Percentiles rank a stretch among this genome's conserved stretches.
Conservation (phyloP, 2,329 filamentous ascomycete genomes). For the Neonectria coccinea region DNA sequence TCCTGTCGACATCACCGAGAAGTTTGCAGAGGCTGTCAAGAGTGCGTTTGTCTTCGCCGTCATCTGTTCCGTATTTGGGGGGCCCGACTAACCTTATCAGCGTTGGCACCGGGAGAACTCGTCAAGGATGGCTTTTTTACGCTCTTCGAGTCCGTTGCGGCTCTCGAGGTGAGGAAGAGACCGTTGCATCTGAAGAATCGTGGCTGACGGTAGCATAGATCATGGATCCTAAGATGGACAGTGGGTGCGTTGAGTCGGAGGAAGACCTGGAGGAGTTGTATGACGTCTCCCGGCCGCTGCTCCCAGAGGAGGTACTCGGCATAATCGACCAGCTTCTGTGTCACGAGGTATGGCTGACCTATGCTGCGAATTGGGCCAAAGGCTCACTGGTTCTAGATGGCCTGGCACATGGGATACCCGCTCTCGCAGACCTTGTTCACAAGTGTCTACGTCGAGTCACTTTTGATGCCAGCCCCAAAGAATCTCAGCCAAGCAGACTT, state of each 20-base stretch:
- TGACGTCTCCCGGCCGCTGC: constrained; percentile 74
- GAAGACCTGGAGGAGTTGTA: constrained; percentile 89
- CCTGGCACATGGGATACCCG: constrained; percentile 96
- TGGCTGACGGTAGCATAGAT: constrained; percentile 70
- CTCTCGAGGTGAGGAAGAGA: constrained; percentile 77
- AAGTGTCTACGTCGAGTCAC: constrained; percentile 86
- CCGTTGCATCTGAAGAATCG: constrained; percentile 92
- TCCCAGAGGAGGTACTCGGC: constrained; percentile 85
- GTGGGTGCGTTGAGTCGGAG: constrained; percentile 81
- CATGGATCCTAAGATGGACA: constrained; percentile 99
- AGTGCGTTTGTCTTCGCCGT: constrained; percentile 54
- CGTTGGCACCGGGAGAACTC: constrained; percentile 81
- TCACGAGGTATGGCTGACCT: constrained; percentile 74
- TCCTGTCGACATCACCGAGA: constrained; percentile 68
- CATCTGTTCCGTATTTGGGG: background rate
- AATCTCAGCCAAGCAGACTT: constrained; percentile 76
- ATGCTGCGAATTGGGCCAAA: no score
- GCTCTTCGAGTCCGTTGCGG: constrained; percentile 92
- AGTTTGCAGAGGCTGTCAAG: constrained; percentile 64
- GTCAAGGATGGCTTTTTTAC: constrained; percentile 96
- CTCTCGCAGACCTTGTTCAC: constrained; percentile 95
- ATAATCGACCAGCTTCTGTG: constrained; percentile 95
- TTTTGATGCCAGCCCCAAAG: constrained; percentile 77
- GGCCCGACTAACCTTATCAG: constrained; percentile 59
- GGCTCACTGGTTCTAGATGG: constrained; percentile 70